Evolutionary conservation across 495 filamentous ascomycete species (phyloP).

Genomic region (Penicillium crystallinum): DNA sequence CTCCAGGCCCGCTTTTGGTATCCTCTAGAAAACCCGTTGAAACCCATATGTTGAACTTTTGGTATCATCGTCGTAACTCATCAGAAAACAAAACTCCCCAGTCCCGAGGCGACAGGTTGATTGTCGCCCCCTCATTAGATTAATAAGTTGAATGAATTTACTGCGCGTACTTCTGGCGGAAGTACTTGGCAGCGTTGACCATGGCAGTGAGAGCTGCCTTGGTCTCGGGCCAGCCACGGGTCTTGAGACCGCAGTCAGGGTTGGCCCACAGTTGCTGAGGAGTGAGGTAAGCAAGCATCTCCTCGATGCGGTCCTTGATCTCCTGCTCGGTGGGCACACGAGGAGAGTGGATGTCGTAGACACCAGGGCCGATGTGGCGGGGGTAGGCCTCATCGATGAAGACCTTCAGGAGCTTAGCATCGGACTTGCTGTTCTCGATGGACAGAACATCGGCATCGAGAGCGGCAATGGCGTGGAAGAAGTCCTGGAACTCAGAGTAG

Average conservation of each 20-base stretch:
- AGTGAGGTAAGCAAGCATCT: slow-evolving; percentile 94
- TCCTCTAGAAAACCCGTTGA: slow-evolving; percentile 41
- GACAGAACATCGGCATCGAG: slow-evolving; percentile 96
- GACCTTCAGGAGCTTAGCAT: slow-evolving; percentile 97
- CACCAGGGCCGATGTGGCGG: slow-evolving; percentile 97
- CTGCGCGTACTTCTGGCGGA: slow-evolving; percentile 78
- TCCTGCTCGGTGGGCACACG: slow-evolving; percentile 92
- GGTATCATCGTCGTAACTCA: slow-evolving; percentile 50
- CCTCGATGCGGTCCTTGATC: slow-evolving; percentile 92
- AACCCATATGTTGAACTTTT: slow-evolving; percentile 50
- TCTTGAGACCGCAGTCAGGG: slow-evolving; percentile 98
- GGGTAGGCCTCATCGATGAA: slow-evolving; percentile 96
- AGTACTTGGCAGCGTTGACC: slow-evolving; percentile 94
- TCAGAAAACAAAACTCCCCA: slow-evolving; percentile 34
- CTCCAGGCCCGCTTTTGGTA: slow-evolving; percentile 46
- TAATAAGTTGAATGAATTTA: slow-evolving; percentile 29
- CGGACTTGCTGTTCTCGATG: slow-evolving; percentile 99
- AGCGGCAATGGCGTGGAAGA: slow-evolving; percentile 99
- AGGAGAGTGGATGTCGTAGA: slow-evolving; percentile 99
- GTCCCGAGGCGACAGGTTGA: slow-evolving; percentile 42
- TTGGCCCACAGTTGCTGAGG: slow-evolving; percentile 98
- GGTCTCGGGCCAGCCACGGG: slow-evolving; percentile 92
- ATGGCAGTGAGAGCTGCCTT: slow-evolving; percentile 80
- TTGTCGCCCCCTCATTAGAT: slow-evolving; percentile 35
- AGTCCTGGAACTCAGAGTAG: slow-evolving; percentile 99